Base-by-base conservation (phyloP, 2,329 filamentous ascomycete species). In the Blastomyces parvus region DNA sequence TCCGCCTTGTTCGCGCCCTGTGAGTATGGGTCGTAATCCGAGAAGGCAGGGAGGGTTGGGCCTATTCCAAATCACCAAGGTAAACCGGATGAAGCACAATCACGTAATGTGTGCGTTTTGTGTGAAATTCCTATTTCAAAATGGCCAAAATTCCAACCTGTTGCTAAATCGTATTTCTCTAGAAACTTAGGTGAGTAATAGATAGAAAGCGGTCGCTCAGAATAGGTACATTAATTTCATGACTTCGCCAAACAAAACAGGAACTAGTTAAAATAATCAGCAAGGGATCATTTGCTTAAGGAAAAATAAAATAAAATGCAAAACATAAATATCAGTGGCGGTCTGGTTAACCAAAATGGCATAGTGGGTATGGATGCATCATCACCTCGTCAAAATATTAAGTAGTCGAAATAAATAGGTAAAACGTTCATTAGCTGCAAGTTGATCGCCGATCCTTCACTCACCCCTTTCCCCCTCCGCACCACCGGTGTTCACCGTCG, bases 401-500 rank as follows among this genome's bases (percentile, higher is more conserved):
- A 57, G 17, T 13, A 5, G 30, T 55, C 27, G 17, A 55, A 55
- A 42, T 42, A 42, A 42, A 14, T 42, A 42, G 17, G 22, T 13
- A 38, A 38, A 38, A 22, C 33, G 3, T 57, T n/a, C 19, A 22
- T 14, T 13, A 57, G 38, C n/a, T 27, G 33, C 19, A 6, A 7
- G 25, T 17, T 40, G n/a, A 36, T 3, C 1, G 8, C 2, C 11
- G 38, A 27, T 40, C 53, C 33, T 57, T n/a, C 19, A 36, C 53
- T 19, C 19, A 33, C 25, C 57, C 25, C 22, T 40, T 30, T n/a
- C 25, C 40, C 3, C 13, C n/a, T 40, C 59, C 9, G 27, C 48
- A 14, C 19, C 1, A 17, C 46, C 52, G 50, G 27, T 71, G 17
- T 69, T 69, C 61, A 77, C 64, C 3, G 75, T 77, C 17, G 70